Evolutionary conservation across 2,329 filamentous ascomycete genomes (phyloP), one percentile per base, ranked within the genome.

Genomic region (Monilinia fructicola): DNA sequence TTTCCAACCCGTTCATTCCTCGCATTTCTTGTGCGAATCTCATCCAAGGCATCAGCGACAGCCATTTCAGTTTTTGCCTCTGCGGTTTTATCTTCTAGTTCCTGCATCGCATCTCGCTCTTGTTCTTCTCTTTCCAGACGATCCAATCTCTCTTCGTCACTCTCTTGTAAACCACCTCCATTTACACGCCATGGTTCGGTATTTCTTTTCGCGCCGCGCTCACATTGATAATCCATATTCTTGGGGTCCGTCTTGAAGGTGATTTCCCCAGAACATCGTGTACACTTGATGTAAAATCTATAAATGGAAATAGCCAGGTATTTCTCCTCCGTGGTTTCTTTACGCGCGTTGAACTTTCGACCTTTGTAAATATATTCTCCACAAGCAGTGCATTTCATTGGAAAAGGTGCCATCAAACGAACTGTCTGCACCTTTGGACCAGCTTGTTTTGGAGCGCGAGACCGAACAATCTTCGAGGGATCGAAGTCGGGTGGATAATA

Each of bases 31-130:
- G 91, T 94, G 66, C 94, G 84, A 67, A 99, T 97, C 79, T 97
- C 93, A 78, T 99, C 95, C 65, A 99, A 80, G 10, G 93, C 94
- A 81, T 99, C 95, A 2, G 95, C 95, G 54, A 97, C 92, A 23
- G 91, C 92, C 93, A 99, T 99, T 79, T 99, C 95, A 52, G 90
- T 85, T 81, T 95, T 93, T 0, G 93, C 93, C 77, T 99, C 95
- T 28, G 90, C 81, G 65, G 94, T 97, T 81, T 98, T 98, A 70
- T 90, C 89, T 80, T 99, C 95, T 56, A 99, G 80, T 76, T 97
- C 93, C 67, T 90, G 90, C 96, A 99, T 99, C 28, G 92, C 92
- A 77, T 97, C 93, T 71, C 88, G 84, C 78, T 97, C 92, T 67
- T 89, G 85, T 72, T 90, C 90, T 75, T 96, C 91, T 52, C 83